Evolutionary conservation across 345 rosid species (phyloP), one percentile per base, ranked within the genome.

Genomic region (Euphorbia tirucalli): DNA sequence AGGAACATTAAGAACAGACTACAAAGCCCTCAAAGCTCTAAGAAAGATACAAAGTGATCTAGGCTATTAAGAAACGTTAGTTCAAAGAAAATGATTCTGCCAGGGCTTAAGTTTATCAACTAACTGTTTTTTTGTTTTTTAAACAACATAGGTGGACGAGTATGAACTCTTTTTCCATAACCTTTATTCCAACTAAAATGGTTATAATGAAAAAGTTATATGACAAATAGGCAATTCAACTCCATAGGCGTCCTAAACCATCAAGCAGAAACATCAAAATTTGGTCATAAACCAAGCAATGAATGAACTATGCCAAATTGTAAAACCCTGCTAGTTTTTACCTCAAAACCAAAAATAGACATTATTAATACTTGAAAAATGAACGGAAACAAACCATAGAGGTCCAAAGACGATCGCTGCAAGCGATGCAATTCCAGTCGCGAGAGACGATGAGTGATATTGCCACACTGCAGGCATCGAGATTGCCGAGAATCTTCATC

Each of bases 391-490:
- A 4, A 64, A 86, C 92, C 89, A 78, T 88, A 71, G 77, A 63
- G 32, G 73, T 49, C 92, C 90, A 88, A 4, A 88, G 84, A 19
- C 57, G 60, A 68, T 88, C 90, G 56, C 80, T 74, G 44, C 84
- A 86, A 73, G 92, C 90, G 48, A 86, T 81, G 27, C 63, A 25
- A 75, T 84, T 74, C 92, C 92, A 86, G 66, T 69, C 69, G 62
- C 84, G 88, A 65, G 88, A 86, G 41, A 86, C 90, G 15, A 81
- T 79, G 54, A 82, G 80, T 74, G 82, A 78, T 60, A 77, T 84
- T 80, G 88, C 90, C 84, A 88, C 78, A 85, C 90, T 88, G 87
- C 81, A 86, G 77, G 90, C 87, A 77, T 88, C 92, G 25, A 86
- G 83, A 76, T 84, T 78, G 63, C 72, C 71, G 28, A 88, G 69